Evolutionary conservation across 1,139 yeast genomes (phyloP).

Genomic region (Pichia cactophila): DNA sequence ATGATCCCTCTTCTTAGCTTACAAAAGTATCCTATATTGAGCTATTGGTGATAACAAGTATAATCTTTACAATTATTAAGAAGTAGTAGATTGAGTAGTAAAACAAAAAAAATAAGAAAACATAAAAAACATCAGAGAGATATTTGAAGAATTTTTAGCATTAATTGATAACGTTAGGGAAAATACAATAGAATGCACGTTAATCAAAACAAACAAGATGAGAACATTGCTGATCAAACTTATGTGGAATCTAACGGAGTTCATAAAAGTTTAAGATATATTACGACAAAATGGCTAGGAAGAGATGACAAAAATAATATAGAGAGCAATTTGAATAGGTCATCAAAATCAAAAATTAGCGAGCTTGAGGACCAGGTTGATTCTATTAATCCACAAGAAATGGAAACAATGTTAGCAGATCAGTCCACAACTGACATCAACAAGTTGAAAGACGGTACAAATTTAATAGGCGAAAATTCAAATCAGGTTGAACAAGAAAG

Average conservation of each 20-base stretch:
- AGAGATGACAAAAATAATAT: conserved; percentile 4
- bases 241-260: conserved; percentile 1
- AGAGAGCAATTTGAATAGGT: background rate
- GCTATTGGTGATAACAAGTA: background rate
- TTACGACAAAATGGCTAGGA: conserved; percentile 11
- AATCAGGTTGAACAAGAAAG: background rate
- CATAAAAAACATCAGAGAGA: background rate
- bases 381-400: background rate
- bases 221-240: background rate
- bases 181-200: background rate
- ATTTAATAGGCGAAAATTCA: background rate
- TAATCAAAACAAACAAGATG: background rate
- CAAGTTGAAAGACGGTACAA: background rate
- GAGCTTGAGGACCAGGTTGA: background rate
- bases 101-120: background rate
- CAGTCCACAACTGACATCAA: background rate
- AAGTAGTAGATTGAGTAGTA: background rate
- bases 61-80: too few relatives aligned
- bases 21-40: too few relatives aligned
- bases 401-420: background rate
- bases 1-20: background rate
- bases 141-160: too few relatives aligned
- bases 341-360: background rate
- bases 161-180: too few relatives aligned
- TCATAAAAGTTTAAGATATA: conserved; percentile 6